Base-by-base conservation (phyloP, 441 rosid genomes). In the Bruguiera hainesii region DNA sequence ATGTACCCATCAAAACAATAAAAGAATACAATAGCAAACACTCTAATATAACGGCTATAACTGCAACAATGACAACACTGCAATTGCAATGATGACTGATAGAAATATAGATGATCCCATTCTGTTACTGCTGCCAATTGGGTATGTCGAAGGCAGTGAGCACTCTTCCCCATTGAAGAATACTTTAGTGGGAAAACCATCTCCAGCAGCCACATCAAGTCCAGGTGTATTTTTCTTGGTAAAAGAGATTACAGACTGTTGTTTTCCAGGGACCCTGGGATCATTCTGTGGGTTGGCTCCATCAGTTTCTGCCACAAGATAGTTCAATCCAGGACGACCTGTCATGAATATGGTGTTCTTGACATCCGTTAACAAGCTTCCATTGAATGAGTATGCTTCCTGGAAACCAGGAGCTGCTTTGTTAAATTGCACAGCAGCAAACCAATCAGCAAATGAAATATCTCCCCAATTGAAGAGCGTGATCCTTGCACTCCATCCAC, bases 101-200 rank as follows among this genome's bases (percentile, higher is more conserved):
- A 77, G 31, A 60, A 66, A 8, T 4, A 63, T 7, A 18, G 71
- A 65, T 1, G 83, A 67, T 23, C 61, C 69, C 65, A 39, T 79
- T 71, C 76, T 30, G 49, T 76, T 76, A 58, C 87, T 25, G 64
- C 69, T 75, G 73, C 85, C 81, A 65, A 79, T 77, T 30, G 99
- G 99, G 30, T 66, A 66, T 56, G 78, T 18, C 1, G 83, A 51
- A 49, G 99, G 98, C 31, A 95, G 88, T 0, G 99, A 76, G 60
- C 99, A 95, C 50, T 92, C 96, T 70, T 95, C 93, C 9, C 99
- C 99, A 10, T 95, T 95, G 87, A 95, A 95, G 85, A 81, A 90
- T 13, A 95, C 97, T 81, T 87, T 90, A 13, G 86, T 69, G 0
- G 99, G 98, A 70, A 85, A 95, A 33, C 98, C 97, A 69, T 95